Percentiles rank a stretch among this genome's conserved stretches.
Conservation (phyloP, 2,329 filamentous ascomycete genomes). For the Elsinoe arachidis region DNA sequence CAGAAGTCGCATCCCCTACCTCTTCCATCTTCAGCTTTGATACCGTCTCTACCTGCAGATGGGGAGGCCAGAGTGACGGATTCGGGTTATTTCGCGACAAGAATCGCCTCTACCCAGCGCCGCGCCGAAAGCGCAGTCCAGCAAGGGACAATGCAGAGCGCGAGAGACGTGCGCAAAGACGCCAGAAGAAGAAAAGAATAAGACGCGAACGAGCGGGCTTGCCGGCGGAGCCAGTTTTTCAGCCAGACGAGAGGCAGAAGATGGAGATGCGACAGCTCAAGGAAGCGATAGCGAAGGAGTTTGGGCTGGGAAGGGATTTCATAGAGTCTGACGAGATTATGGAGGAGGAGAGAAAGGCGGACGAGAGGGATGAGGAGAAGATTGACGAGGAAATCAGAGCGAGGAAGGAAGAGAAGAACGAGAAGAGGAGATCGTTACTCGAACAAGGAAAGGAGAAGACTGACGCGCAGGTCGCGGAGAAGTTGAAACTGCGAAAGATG, state of each 20-base stretch:
- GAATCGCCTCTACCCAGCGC: neutral
- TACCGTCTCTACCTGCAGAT: neutral
- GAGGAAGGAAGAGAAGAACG: neutral
- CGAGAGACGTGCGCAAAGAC: neutral
- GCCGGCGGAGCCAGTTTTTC: neutral
- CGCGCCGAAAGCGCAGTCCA: neutral
- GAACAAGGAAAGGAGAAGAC: neutral
- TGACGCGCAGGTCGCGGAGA: neutral
- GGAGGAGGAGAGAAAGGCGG: neutral
- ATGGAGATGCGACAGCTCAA: neutral
- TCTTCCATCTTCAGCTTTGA: conserved; percentile 8
- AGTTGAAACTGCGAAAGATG: neutral
- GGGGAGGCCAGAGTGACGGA: neutral
- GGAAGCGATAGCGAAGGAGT: neutral
- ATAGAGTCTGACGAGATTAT: neutral
- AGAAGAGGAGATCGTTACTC: neutral
- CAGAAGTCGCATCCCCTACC: neutral
- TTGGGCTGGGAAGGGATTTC: neutral
- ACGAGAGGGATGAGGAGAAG: neutral
- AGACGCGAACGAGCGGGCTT: neutral
- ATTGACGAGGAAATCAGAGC: neutral
- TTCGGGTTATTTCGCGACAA: neutral
- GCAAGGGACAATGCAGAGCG: neutral
- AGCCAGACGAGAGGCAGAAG: neutral
- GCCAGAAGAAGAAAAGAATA: neutral